phyloP scores from a whole-genome alignment of 352 stramenopile species.

The Aphanomyces euteiches region DNA sequence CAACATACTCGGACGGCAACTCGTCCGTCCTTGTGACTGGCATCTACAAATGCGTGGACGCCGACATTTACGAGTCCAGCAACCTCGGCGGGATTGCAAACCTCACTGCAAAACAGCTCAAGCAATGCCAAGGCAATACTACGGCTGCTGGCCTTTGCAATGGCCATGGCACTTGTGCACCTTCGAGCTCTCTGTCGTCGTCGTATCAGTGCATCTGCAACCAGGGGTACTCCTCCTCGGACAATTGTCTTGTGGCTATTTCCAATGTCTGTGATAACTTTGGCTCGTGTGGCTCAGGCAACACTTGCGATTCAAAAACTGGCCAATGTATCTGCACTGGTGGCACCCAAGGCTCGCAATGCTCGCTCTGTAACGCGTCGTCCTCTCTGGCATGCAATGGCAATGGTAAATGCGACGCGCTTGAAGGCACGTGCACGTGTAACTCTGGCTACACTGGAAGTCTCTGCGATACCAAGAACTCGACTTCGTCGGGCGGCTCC shows the following conservation, averaged over 20 bases:
- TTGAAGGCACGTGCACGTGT: constrained; percentile 50
- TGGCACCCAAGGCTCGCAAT: constrained; percentile 63
- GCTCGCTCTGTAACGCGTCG: constrained; percentile 46
- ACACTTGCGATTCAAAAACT: constrained; percentile 43
- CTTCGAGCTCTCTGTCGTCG: constrained; percentile 48
- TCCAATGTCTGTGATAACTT: constrained; percentile 76
- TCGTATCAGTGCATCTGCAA: constrained; percentile 79
- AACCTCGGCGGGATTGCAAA: constrained; percentile 63
- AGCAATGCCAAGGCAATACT: constrained; percentile 49
- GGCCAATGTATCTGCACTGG: constrained; percentile 45
- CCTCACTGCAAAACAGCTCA: constrained; percentile 52
- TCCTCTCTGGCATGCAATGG: constrained; percentile 42
- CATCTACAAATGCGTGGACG: constrained; percentile 77
- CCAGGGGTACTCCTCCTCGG: constrained; percentile 52
- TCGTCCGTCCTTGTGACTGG: constrained; percentile 52
- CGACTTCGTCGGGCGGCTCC: background rate
- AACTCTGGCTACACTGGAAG: constrained; percentile 56
- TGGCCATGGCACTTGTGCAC: constrained; percentile 64
- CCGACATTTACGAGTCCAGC: constrained; percentile 50
- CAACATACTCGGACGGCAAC: constrained; percentile 53
- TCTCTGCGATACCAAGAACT: constrained; percentile 40
- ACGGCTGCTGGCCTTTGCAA: constrained; percentile 48
- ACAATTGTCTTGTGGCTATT: constrained; percentile 47
- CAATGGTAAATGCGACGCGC: constrained; percentile 49
- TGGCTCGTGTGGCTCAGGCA: constrained; percentile 55